phyloP scores from a whole-genome alignment of 1,284 basidiomycete species.

The Cerioporus squamosus region DNA sequence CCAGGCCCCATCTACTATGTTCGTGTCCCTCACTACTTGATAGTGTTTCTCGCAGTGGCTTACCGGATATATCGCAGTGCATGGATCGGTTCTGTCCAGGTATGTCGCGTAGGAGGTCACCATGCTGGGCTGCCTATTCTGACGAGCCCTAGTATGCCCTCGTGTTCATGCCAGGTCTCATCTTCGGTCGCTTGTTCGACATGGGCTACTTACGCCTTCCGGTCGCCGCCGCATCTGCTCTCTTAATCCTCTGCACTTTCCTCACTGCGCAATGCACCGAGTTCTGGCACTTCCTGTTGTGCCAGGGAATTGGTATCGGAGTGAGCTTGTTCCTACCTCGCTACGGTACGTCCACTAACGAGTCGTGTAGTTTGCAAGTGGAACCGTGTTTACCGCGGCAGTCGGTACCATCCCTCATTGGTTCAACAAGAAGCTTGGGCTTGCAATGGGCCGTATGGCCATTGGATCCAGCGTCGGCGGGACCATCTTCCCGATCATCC shows the following conservation, averaged over 20 bases:
- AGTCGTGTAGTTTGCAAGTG: slow-evolving; percentile 22
- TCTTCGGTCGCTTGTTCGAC: slow-evolving; percentile 57
- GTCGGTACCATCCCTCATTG: slow-evolving; percentile 51
- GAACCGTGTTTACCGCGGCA: slow-evolving; percentile 49
- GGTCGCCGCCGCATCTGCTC: slow-evolving; percentile 31
- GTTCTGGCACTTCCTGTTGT: slow-evolving; percentile 59
- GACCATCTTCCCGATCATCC: slow-evolving; percentile 46
- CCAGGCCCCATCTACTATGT: slow-evolving; percentile 57
- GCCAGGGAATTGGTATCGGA: slow-evolving; percentile 52
- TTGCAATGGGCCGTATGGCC: slow-evolving; percentile 46
- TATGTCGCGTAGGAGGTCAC: no score
- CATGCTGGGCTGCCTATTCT: no score
- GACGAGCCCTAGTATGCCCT: slow-evolving; percentile 41
- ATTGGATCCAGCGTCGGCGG: slow-evolving; percentile 49
- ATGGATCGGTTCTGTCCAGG: slow-evolving; percentile 73
- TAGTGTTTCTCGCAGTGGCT: background rate
- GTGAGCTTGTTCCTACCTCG: slow-evolving; percentile 29
- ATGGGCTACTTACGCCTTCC: slow-evolving; percentile 51
- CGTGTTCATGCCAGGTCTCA: slow-evolving; percentile 49
- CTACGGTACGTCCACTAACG: slow-evolving; percentile 15
- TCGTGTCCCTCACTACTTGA: slow-evolving; percentile 25
- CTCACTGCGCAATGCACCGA: slow-evolving; percentile 51
- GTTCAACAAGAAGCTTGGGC: slow-evolving; percentile 45
- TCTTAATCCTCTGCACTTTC: slow-evolving; percentile 51
- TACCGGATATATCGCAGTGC: slow-evolving; percentile 42